Evolutionary conservation across 2,329 filamentous ascomycete genomes (phyloP).

Genomic region (Scopulariopsis brevicaulis): DNA sequence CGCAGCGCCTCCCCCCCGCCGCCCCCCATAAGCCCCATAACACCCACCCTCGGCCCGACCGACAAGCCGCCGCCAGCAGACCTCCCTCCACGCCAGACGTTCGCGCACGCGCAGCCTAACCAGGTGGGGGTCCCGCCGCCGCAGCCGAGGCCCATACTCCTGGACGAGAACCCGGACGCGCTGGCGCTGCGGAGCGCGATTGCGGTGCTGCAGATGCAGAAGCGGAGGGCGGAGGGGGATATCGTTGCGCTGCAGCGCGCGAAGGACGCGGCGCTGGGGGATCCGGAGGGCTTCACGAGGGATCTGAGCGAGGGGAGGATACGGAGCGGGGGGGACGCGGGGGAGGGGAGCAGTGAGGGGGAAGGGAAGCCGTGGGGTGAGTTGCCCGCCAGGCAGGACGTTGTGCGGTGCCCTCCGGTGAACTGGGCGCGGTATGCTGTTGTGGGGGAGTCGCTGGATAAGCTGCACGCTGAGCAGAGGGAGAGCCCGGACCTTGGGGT

Average conservation of each 20-base stretch:
- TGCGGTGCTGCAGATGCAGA: conserved; percentile 77
- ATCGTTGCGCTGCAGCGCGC: conserved; percentile 58
- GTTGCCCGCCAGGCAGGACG: conserved; percentile 67
- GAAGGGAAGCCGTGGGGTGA: conserved; percentile 37
- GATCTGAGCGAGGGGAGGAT: conserved; percentile 57
- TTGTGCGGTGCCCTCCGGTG: conserved; percentile 77
- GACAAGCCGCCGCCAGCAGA: conserved; percentile 13
- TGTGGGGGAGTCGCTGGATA: conserved; percentile 69
- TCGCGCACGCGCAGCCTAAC: conserved; percentile 33
- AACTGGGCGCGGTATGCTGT: conserved; percentile 94
- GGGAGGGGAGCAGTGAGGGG: conserved; percentile 10
- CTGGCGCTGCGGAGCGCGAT: conserved; percentile 80
- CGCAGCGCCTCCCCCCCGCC: conserved; percentile 31
- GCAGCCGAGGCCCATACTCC: conserved; percentile 40
- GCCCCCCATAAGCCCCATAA: conserved; percentile 43
- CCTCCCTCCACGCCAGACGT: conserved; percentile 22
- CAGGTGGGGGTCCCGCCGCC: conserved; percentile 31
- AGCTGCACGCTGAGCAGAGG: conserved; percentile 71
- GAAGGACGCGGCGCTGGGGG: conserved; percentile 57
- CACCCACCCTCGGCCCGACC: conserved; percentile 32
- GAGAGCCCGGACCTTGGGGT: conserved; percentile 46
- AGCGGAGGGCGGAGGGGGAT: conserved; percentile 64
- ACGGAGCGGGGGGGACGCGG: conserved; percentile 22
- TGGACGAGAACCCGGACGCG: conserved; percentile 67
- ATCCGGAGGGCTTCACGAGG: conserved; percentile 61